Percentiles rank a stretch among this genome's conserved stretches.
These are phyloP conservation scores for Retiboletus flavoniger DNA, from an alignment of 1,284 basidiomycete genomes.

Conservation along the genomic window DNA sequence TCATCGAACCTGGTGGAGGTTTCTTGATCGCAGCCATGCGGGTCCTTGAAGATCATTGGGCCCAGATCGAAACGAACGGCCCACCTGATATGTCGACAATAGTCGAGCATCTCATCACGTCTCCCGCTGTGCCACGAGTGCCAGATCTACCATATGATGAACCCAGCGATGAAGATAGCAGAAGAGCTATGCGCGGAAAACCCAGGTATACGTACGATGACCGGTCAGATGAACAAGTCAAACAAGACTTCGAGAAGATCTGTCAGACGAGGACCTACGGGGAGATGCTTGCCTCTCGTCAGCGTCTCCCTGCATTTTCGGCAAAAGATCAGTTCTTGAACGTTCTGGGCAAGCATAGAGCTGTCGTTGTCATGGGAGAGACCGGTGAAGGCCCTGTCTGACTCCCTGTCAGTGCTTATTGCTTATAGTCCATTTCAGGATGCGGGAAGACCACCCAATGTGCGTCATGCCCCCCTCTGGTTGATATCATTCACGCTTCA, in stretches of 20 bases:
- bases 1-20: conserved; percentile 67
- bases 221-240: conserved; percentile 55
- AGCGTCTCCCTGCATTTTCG: conserved; percentile 75
- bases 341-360: conserved; percentile 60
- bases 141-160: background rate
- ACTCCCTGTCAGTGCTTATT: background rate
- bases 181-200: conserved; percentile 12
- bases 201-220: conserved; percentile 35
- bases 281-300: conserved; percentile 56
- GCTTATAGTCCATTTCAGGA: conserved; percentile 44
- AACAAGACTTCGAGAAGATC: conserved; percentile 51
- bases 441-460: conserved; percentile 89
- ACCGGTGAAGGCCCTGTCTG: conserved; percentile 50
- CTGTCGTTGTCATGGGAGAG: conserved; percentile 83
- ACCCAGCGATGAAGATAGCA: background rate
- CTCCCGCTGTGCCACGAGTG: conserved; percentile 1
- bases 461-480: conserved; percentile 29
- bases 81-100: conserved; percentile 73
- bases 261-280: conserved; percentile 53
- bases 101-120: conserved; percentile 38
- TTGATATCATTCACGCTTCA: background rate
- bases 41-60: conserved; percentile 71
- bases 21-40: conserved; percentile 77
- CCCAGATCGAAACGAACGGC: conserved; percentile 60
- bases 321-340: conserved; percentile 64